Evolutionary conservation across 371 early-diverging fungal genomes (phyloP), one percentile per base, ranked within the genome.

Genomic region (Mucor velutinosus): DNA sequence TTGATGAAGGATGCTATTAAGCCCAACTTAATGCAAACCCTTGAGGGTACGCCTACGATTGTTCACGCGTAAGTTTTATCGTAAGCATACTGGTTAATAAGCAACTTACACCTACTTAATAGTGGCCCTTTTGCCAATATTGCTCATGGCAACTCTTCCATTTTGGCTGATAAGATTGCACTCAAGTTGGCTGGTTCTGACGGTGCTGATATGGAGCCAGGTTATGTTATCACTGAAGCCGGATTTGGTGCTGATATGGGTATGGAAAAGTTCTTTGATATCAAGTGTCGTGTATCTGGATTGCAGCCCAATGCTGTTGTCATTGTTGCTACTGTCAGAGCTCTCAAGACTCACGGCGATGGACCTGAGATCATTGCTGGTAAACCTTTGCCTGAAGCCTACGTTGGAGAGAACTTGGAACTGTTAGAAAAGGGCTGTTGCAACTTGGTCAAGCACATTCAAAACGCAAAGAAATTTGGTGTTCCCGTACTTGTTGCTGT

Each of bases 191-290:
- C 93, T 19, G 96, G 97, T 43, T 86, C 85, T 0, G 89, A 89
- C 21, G 76, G 74, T 19, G 53, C 58, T 19, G 77, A 78, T 11
- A 83, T 83, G 47, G 87, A 89, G 65, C 84, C 91, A 37, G 98
- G 98, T 11, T 97, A 92, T 67, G 97, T 97, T 25, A 90, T 97
- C 37, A 98, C 98, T 29, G 98, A 98, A 81, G 96, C 97, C 21
- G 98, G 98, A 6, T 98, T 98, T 71, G 98, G 98, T 41, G 96
- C 97, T n/a, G 98, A 98, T 80, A 98, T 98, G 80, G 98, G 98
- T 57, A 95, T 97, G 94, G 97, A 97, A 65, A 98, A 97, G 80
- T 97, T 98, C 88, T 95, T 97, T 80, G 91, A 98, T 79, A 97
- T 98, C 86, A 98, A 98, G 79, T 98, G 98, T 79, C 90, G 98